A percentile compares a stretch with the other conserved stretches of the same genome.
Conservation (phyloP, 768 basidiomycete genomes). For the Tremella fuciformis region DNA sequence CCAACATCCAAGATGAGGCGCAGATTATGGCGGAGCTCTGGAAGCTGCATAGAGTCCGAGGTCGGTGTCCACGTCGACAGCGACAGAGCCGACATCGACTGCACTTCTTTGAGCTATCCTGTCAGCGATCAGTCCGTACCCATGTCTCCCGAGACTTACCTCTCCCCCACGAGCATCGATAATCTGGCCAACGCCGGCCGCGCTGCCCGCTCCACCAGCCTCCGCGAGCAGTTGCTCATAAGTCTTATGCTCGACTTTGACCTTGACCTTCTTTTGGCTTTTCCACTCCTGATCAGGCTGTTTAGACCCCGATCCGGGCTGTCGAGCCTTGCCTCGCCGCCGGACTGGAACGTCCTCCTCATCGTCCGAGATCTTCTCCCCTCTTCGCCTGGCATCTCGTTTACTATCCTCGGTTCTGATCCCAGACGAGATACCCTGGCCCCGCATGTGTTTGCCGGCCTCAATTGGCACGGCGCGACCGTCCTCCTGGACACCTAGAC, state of each 20-base stretch:
- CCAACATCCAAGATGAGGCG: conserved; percentile 79
- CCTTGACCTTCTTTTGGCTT: conserved; percentile 69
- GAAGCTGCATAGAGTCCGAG: conserved; percentile 80
- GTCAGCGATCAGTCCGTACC: background rate
- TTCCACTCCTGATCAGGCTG: conserved; percentile 70
- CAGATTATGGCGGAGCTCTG: conserved; percentile 95
- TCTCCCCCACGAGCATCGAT: conserved; percentile 93
- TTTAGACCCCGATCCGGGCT: background rate
- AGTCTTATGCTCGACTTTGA: conserved; percentile 86
- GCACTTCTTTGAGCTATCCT: conserved; percentile 74
- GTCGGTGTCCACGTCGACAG: conserved; percentile 74
- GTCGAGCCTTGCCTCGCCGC: conserved; percentile 22
- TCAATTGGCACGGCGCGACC: conserved; percentile 50
- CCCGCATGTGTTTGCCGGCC: conserved; percentile 37
- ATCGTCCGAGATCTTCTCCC: conserved; percentile 44
- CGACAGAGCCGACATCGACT: conserved; percentile 77
- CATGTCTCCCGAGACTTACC: conserved; percentile 54
- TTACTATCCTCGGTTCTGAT: conserved; percentile 51
- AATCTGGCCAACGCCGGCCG: conserved; percentile 69
- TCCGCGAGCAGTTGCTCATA: conserved; percentile 94
- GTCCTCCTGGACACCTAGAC: conserved; percentile 44
- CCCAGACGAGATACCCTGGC: conserved; percentile 48
- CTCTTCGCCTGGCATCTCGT: conserved; percentile 47
- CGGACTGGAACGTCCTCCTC: conserved; percentile 39
- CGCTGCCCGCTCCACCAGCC: conserved; percentile 61